Conservation (phyloP, 2,329 filamentous ascomycete genomes). For the Verticillium nubilum region DNA sequence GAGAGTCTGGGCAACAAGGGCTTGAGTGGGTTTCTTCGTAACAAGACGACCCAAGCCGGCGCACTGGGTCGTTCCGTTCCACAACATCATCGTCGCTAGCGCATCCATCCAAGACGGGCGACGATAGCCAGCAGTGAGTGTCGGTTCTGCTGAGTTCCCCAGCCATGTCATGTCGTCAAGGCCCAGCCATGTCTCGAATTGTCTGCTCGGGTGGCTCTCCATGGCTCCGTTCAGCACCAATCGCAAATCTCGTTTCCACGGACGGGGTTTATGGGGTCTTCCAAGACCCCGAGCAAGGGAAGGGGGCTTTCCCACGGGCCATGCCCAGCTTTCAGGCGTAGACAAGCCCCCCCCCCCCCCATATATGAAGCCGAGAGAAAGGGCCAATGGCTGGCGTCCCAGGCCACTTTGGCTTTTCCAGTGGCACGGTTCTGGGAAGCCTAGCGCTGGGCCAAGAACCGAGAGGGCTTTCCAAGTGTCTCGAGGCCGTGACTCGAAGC, state of each 20-base stretch:
- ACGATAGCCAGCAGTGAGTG: neutral
- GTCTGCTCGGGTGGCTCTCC: neutral
- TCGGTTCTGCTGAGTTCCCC: neutral
- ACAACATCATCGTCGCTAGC: neutral
- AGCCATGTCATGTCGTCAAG: neutral
- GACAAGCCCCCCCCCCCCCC: neutral
- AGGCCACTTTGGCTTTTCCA: neutral
- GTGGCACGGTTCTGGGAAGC: neutral
- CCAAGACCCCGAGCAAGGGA: neutral
- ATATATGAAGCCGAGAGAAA: neutral
- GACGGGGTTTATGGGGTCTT: neutral
- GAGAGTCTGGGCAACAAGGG: neutral
- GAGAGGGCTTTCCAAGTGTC: neutral
- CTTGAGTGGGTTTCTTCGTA: neutral
- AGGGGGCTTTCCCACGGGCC: neutral
- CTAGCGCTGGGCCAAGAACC: neutral
- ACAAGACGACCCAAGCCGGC: neutral
- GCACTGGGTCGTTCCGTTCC: neutral
- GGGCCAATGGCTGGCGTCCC: neutral
- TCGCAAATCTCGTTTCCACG: neutral
- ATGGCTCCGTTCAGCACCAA: neutral
- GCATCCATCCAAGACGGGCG: neutral
- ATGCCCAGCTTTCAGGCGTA: neutral
- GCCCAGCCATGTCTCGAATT: neutral
- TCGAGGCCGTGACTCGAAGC: neutral